Conservation (phyloP, 2,329 filamentous ascomycete species). For the Plenodomus tracheiphilus region DNA sequence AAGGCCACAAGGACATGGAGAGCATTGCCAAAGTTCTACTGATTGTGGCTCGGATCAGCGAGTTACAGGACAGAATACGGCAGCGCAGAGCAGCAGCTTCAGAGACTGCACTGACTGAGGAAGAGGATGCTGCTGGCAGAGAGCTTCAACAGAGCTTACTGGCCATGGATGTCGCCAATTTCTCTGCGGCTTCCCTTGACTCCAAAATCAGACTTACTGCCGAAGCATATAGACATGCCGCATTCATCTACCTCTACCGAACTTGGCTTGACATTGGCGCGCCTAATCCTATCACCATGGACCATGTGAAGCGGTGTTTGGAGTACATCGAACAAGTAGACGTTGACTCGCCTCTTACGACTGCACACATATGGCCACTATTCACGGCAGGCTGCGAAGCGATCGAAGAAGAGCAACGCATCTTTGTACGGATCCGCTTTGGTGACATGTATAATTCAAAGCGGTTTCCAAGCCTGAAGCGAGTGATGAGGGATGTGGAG, state of each 20-base stretch:
- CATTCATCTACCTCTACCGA: conserved; percentile 40
- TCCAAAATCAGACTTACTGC: conserved; percentile 28
- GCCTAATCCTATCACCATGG: conserved; percentile 33
- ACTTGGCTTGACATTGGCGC: conserved; percentile 38
- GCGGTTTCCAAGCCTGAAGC: conserved; percentile 27
- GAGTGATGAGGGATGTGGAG: conserved; percentile 34
- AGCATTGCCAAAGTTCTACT: conserved; percentile 31
- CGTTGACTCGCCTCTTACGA: conserved; percentile 26
- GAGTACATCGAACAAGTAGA: conserved; percentile 17
- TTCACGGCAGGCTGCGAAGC: conserved; percentile 38
- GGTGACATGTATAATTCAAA: conserved; percentile 26
- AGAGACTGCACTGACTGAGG: conserved; percentile 14
- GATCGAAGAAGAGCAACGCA: conserved; percentile 20
- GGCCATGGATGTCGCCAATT: conserved; percentile 19
- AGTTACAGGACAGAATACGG: conserved; percentile 27
- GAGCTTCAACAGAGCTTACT: conserved; percentile 22
- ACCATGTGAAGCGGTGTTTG: conserved; percentile 33
- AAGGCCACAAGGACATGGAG: conserved; percentile 25
- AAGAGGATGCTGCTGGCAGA: conserved; percentile 22
- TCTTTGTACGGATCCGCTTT: conserved; percentile 32
- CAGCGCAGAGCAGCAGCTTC: conserved; percentile 4
- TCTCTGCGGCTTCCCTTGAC: background rate
- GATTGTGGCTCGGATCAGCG: conserved; percentile 31
- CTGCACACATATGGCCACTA: conserved; percentile 38
- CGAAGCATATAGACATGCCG: conserved; percentile 36